These are phyloP conservation scores for Coccomyxa sp. DNA, from an alignment of 139 green algal species.

Conservation along the genomic window DNA sequence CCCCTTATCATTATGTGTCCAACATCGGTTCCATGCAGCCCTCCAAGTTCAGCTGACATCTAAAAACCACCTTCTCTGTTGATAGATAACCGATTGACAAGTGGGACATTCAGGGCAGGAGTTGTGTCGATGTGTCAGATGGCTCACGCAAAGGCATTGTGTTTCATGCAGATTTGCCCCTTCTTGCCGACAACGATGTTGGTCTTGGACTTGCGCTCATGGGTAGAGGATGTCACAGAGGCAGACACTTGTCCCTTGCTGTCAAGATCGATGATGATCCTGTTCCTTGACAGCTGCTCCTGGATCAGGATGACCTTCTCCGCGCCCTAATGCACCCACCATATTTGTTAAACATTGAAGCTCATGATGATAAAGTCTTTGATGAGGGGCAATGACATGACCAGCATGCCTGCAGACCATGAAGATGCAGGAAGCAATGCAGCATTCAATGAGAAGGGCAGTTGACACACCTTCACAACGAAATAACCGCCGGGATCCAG, in stretches of 20 bases:
- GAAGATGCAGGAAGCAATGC: background rate
- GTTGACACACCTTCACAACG: constrained; percentile 67
- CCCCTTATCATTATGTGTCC: no score
- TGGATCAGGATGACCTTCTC: constrained; percentile 99
- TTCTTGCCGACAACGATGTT: constrained; percentile 82
- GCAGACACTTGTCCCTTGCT: constrained; percentile 56
- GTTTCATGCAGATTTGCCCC: constrained; percentile 78
- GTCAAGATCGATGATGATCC: constrained; percentile 96
- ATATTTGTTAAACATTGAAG: constrained; percentile 14
- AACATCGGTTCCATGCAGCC: no score
- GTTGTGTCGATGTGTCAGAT: background rate
- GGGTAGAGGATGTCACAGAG: constrained; percentile 84
- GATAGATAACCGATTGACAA: no score
- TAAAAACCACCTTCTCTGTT: no score
- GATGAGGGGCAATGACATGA: background rate
- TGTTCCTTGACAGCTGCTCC: constrained; percentile 99
- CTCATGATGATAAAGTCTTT: background rate
- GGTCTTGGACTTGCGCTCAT: constrained; percentile 98
- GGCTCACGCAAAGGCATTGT: constrained; percentile 92
- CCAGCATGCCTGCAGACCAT: background rate
- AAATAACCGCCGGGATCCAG: constrained; percentile 99
- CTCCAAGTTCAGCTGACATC: no score
- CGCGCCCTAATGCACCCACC: constrained; percentile 47
- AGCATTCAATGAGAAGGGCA: background rate
- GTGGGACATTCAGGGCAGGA: no score